These are phyloP conservation scores for Mayamaea pseudoterrestris DNA, from an alignment of 108 stramenopile genomes.

Conservation along the genomic window DNA sequence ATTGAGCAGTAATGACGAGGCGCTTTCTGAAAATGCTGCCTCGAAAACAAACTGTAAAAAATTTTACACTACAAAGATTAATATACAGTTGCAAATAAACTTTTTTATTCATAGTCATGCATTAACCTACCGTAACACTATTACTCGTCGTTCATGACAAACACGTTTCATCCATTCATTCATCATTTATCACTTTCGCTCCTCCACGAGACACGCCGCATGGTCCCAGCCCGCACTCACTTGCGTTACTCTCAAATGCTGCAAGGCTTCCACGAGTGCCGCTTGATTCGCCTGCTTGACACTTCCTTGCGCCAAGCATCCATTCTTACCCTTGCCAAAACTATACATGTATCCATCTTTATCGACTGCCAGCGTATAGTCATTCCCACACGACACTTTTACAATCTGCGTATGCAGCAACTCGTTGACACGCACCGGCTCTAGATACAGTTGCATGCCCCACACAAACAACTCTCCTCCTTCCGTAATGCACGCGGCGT, in stretches of 20 bases:
- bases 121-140: too few species aligned
- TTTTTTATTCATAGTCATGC: too few species aligned
- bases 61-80: too few species aligned
- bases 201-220: constrained; percentile 47
- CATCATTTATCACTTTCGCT: too few species aligned
- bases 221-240: constrained; percentile 63
- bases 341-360: constrained; percentile 50
- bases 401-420: constrained; percentile 40
- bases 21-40: too few species aligned
- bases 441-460: constrained; percentile 69
- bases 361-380: constrained; percentile 62
- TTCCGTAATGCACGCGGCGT: constrained; percentile 80
- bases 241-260: constrained; percentile 22
- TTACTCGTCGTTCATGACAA: too few species aligned
- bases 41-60: too few species aligned
- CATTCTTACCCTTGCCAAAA: constrained; percentile 41
- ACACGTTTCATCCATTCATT: too few species aligned
- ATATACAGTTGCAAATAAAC: too few species aligned
- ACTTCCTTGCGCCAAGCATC: constrained; percentile 52
- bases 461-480: constrained; percentile 80
- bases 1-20: too few species aligned
- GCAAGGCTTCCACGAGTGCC: constrained; percentile 37
- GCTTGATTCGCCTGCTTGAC: constrained; percentile 48
- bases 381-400: constrained; percentile 61
- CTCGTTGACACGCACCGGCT: constrained; percentile 61